phyloP scores from a whole-genome alignment of 208 protist species.

The Leishmania arabica region DNA sequence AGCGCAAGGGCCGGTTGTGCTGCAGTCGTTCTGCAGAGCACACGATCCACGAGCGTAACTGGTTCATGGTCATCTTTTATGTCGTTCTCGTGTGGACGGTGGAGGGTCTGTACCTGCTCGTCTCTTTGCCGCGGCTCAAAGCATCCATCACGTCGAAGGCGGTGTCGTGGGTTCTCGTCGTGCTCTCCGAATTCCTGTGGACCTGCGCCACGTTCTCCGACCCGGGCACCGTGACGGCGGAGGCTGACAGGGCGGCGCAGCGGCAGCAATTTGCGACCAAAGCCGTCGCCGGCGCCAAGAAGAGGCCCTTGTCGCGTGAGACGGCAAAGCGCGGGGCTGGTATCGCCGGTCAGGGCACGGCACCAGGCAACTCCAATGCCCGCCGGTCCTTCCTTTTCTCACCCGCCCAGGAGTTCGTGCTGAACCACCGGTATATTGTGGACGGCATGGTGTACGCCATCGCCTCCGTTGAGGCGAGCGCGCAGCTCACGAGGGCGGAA shows the following conservation, averaged over 20 bases:
- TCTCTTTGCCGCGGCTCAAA: constrained; percentile 56
- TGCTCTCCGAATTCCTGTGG: constrained; percentile 70
- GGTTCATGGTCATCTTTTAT: constrained; percentile 88
- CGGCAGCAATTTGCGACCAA: constrained; percentile 9
- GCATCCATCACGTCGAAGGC: constrained; percentile 50
- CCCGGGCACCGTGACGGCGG: constrained; percentile 81
- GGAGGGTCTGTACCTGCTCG: constrained; percentile 77
- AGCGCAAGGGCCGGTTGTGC: constrained; percentile 34
- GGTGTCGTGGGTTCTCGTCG: constrained; percentile 60
- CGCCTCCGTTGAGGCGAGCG: constrained; percentile 14
- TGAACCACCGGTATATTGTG: constrained; percentile 73
- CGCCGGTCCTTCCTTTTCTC: constrained; percentile 28
- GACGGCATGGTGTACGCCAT: constrained; percentile 80
- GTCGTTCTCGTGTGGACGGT: constrained; percentile 80
- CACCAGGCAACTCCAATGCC: not conserved
- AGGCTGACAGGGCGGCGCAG: constrained; percentile 38
- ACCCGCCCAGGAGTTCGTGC: constrained; percentile 51
- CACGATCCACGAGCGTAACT: constrained; percentile 67
- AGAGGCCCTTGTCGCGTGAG: not conserved
- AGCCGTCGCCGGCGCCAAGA: not conserved
- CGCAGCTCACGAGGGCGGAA: constrained; percentile 17
- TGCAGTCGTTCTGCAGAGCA: constrained; percentile 46
- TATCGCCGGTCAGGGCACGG: not conserved
- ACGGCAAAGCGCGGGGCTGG: not conserved
- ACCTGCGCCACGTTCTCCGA: constrained; percentile 67